Base-by-base conservation (phyloP, 2,329 filamentous ascomycete species). In the Waltergamsia citrina region DNA sequence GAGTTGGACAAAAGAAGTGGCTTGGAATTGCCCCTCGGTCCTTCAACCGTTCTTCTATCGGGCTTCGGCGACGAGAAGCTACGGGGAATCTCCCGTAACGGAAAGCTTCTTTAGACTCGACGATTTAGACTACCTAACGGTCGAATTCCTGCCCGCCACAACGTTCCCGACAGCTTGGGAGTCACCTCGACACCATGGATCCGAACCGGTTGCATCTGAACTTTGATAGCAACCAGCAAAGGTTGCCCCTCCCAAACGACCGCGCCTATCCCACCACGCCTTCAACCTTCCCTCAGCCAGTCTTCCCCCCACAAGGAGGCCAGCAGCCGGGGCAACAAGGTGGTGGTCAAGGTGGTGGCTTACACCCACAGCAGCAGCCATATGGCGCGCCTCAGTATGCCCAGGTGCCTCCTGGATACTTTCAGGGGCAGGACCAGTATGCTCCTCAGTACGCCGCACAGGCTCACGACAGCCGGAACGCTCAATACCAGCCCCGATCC, bases 211-310 rank as follows among this genome's bases (percentile, higher is more conserved):
- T 82, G 36, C 70, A 74, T 52, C 69, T 84, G 52, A 81, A 81
- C 59, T 74, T 79, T 47, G 79, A 72, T 58, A 72, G 71, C 54
- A 78, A 75, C 57, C 74, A 79, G 47, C 75, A 77, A 49, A 71
- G 77, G 26, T 25, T 37, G 38, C 65, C 68, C 40, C 60, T 74
- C 36, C 50, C 59, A 49, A 71, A 68, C 56, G 81, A 81, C 56
- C 71, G 81, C 54, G 68, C 77, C 45, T 87, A 85, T 68, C 84
- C 82, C 46, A 87, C 90, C 34, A 95, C 90, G 8, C 90, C 90
- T 34, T 95, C 90, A 44, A 94, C 88, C 38, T 96, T 96, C 53
- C 90, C 90, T 10, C 90, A 96, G 63, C 88, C 88, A 40, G 83
- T 94, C 55, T 75, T 72, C 45, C 63, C 67, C 38, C 43, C 40